Conservation (phyloP, 2,329 filamentous ascomycete species). For the Alternaria arbusti region DNA sequence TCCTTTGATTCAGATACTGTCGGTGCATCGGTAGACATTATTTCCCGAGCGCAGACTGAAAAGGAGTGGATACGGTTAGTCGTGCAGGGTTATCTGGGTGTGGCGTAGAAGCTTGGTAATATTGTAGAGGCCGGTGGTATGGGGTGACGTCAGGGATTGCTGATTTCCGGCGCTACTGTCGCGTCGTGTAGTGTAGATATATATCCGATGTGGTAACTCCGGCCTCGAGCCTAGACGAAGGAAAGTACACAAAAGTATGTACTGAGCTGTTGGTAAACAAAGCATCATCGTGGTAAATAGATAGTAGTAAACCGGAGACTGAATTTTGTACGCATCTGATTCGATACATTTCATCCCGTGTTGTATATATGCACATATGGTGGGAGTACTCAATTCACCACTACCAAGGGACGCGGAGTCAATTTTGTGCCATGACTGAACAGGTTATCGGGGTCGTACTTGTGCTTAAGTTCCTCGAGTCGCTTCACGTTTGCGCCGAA, state of each 20-base stretch:
- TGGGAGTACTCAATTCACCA: slow-evolving; percentile 20
- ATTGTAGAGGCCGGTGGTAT: not conserved
- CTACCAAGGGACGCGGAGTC: slow-evolving; percentile 25
- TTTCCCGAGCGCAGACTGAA: not conserved
- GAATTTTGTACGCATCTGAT: not conserved
- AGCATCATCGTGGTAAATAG: not conserved
- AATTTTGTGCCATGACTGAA: slow-evolving; percentile 39
- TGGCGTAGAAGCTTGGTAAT: not conserved
- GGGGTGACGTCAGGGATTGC: not conserved
- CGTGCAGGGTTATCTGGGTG: not conserved
- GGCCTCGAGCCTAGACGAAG: not conserved
- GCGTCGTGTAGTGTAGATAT: not conserved
- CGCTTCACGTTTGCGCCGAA: slow-evolving; percentile 43
- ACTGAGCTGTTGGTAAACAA: not conserved
- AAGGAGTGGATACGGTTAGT: not conserved
- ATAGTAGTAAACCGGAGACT: not conserved
- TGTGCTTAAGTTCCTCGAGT: slow-evolving; percentile 41
- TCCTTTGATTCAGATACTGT: not conserved
- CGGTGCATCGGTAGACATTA: slow-evolving; percentile 2
- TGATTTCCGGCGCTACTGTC: not conserved
- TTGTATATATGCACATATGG: not conserved
- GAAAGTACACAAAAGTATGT: not conserved
- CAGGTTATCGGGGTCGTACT: slow-evolving; percentile 44
- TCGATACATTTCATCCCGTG: not conserved
- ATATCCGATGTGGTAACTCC: not conserved